Conservation (phyloP, 2,329 filamentous ascomycete genomes). For the Claviceps capensis region DNA sequence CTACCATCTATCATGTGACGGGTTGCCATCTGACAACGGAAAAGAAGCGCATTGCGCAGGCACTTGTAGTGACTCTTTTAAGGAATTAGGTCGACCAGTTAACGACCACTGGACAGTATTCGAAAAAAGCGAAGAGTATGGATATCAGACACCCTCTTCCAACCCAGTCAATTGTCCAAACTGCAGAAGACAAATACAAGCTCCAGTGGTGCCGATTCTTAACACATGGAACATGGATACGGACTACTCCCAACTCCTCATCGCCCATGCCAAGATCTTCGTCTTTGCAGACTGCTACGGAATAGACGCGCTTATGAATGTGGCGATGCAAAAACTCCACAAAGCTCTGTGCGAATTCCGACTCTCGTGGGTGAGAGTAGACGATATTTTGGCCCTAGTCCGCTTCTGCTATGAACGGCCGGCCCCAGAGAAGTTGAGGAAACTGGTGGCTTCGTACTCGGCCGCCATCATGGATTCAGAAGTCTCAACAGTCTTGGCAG, state of each 20-base stretch:
- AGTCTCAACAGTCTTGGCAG: too few relatives aligned
- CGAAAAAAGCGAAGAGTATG: too few relatives aligned
- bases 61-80: too few relatives aligned
- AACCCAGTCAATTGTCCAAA: too few relatives aligned
- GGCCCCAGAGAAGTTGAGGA: not conserved
- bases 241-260: not conserved
- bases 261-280: not conserved
- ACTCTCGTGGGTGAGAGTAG: not conserved
- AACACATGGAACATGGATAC: too few relatives aligned
- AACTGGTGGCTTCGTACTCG: not conserved
- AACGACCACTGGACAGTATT: too few relatives aligned
- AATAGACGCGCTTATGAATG: not conserved
- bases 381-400: not conserved
- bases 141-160: too few relatives aligned
- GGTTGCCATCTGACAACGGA: not conserved
- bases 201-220: too few relatives aligned
- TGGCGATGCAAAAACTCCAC: not conserved
- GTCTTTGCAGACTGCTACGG: not conserved
- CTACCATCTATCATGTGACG: not conserved
- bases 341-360: not conserved
- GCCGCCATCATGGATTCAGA: too few relatives aligned
- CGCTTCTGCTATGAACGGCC: not conserved
- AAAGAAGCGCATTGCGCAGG: too few relatives aligned
- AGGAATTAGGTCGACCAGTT: too few relatives aligned
- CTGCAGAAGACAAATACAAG: too few relatives aligned